These are phyloP conservation scores for Brettanomyces bruxellensis DNA, from an alignment of 805 yeast species.

Conservation along the genomic window DNA sequence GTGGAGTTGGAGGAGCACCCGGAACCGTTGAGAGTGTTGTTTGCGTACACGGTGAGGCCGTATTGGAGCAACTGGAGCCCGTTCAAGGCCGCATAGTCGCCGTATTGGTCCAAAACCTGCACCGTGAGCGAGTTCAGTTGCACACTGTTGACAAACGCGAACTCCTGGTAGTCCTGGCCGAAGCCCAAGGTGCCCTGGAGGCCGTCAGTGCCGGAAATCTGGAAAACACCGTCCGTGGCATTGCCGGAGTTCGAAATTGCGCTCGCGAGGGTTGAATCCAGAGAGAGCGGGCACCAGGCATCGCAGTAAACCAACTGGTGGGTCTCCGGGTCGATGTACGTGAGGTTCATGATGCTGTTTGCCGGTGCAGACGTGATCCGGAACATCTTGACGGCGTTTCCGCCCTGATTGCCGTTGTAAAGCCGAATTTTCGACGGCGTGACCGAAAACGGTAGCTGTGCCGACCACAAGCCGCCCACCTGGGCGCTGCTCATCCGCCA, in stretches of 20 bases:
- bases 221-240: background rate
- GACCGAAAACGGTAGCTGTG: conserved; percentile 44
- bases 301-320: conserved; percentile 60
- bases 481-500: conserved; percentile 46
- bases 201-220: background rate
- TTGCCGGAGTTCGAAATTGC: background rate
- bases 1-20: conserved; percentile 31
- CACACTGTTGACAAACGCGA: conserved; percentile 64
- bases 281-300: conserved; percentile 76
- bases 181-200: conserved; percentile 21
- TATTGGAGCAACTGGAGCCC: conserved; percentile 68
- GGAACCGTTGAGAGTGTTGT: conserved; percentile 61
- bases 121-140: conserved; percentile 54
- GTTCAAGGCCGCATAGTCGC: conserved; percentile 54
- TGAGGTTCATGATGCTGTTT: conserved; percentile 83
- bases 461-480: conserved; percentile 56
- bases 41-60: conserved; percentile 59
- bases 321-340: conserved; percentile 70
- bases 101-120: conserved; percentile 59
- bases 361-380: conserved; percentile 72
- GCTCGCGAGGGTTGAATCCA: conserved; percentile 25
- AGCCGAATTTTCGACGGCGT: conserved; percentile 67
- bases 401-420: conserved; percentile 44
- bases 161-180: conserved; percentile 61
- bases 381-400: conserved; percentile 47